Evolutionary conservation across 1,284 basidiomycete genomes (phyloP).

Genomic region (Fomes fomentarius): DNA sequence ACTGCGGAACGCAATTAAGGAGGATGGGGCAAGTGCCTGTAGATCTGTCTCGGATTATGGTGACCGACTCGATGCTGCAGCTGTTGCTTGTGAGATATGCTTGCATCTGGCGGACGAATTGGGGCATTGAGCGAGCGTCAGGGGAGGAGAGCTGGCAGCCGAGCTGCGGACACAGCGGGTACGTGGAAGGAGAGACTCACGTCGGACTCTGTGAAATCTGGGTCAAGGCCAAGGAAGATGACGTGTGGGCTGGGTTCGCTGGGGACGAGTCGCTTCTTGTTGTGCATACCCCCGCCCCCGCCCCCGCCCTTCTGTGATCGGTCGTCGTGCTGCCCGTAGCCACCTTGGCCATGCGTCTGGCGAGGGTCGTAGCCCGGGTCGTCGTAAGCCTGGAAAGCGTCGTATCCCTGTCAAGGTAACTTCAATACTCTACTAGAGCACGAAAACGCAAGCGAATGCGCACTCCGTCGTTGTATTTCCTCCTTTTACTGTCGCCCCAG

Average conservation of each 20-base stretch:
- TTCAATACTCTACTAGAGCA: neutral
- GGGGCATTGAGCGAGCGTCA: neutral
- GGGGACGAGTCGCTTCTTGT: constrained; percentile 73
- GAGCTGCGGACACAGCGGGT: too few species aligned
- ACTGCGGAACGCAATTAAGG: constrained; percentile 58
- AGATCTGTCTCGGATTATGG: constrained; percentile 91
- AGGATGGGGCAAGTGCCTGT: constrained; percentile 90
- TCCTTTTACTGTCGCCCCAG: constrained; percentile 69
- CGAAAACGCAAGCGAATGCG: constrained; percentile 23
- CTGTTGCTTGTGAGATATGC: constrained; percentile 75
- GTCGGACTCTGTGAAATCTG: constrained; percentile 88
- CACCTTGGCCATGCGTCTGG: constrained; percentile 8
- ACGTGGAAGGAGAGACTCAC: constrained; percentile 53
- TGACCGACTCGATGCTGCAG: constrained; percentile 80
- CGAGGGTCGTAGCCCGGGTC: constrained; percentile 41
- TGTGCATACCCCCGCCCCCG: constrained; percentile 43
- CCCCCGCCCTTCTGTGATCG: constrained; percentile 40
- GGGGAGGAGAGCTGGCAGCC: too few species aligned
- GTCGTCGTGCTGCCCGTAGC: constrained; percentile 45
- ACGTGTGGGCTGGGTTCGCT: constrained; percentile 87
- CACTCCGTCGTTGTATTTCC: constrained; percentile 78
- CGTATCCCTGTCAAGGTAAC: constrained; percentile 47
- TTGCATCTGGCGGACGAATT: constrained; percentile 58
- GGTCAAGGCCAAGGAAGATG: constrained; percentile 89
- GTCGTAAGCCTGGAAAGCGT: constrained; percentile 44